These are phyloP conservation scores for Filosporella fistucella DNA, from an alignment of 495 filamentous ascomycete genomes.

Conservation along the genomic window DNA sequence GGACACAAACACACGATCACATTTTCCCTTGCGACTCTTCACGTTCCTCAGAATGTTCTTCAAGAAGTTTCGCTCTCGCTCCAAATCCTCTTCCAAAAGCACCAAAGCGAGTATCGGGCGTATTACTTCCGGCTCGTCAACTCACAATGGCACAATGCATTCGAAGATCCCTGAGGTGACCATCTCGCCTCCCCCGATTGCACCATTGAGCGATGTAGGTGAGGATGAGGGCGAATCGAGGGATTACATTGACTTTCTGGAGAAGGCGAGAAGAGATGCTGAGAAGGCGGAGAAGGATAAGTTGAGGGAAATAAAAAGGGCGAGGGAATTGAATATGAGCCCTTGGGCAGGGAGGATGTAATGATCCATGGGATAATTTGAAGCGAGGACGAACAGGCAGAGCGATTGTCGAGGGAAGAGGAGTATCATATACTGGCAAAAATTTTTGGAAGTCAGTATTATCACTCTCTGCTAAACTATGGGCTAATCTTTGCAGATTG, in stretches of 20 bases:
- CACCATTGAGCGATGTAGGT: background rate
- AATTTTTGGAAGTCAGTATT: too few relatives aligned
- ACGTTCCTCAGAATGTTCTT: constrained; percentile 12
- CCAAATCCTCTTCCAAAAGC: constrained; percentile 11
- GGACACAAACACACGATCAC: too few relatives aligned
- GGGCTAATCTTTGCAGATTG: too few relatives aligned
- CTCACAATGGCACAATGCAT: background rate
- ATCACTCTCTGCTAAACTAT: too few relatives aligned
- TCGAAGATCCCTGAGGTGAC: constrained; percentile 2
- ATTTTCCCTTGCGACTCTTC: background rate
- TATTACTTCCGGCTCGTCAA: constrained; percentile 1
- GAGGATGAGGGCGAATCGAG: background rate
- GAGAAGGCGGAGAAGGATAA: constrained; percentile 14
- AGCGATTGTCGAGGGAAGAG: too few relatives aligned
- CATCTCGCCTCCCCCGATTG: background rate
- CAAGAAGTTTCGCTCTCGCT: constrained; percentile 11
- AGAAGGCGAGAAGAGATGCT: constrained; percentile 17
- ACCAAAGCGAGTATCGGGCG: constrained; percentile 5
- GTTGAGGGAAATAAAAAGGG: constrained; percentile 11
- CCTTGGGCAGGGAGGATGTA: constrained; percentile 23
- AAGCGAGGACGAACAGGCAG: too few relatives aligned
- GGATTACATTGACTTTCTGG: constrained; percentile 21
- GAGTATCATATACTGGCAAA: too few relatives aligned
- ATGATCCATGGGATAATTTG: too few relatives aligned
- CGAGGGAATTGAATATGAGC: constrained; percentile 20